These are phyloP conservation scores for Cinnamomum chago DNA, from an alignment of 164 flowering plant genomes.

Conservation along the genomic window DNA sequence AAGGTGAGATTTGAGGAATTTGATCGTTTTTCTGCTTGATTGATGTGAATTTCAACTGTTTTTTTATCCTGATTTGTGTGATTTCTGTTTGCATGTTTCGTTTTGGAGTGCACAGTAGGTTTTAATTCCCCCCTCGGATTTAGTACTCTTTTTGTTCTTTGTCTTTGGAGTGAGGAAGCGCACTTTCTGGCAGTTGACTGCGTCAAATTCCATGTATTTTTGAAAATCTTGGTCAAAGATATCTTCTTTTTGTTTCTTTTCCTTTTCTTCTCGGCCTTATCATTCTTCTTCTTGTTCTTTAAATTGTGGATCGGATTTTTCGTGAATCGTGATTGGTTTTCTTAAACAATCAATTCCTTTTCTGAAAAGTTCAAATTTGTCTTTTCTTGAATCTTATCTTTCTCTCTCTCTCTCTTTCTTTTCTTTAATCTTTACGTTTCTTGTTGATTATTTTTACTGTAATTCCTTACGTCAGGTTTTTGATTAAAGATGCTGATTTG, in stretches of 20 bases:
- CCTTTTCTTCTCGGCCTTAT: background rate
- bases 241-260: background rate
- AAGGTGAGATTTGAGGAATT: constrained; percentile 24
- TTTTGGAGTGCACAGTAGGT: no score
- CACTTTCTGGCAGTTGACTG: background rate
- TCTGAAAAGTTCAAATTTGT: background rate
- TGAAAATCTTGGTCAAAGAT: background rate
- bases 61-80: no score
- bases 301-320: background rate
- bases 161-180: no score
- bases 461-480: background rate
- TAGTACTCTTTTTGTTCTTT: no score
- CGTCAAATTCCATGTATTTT: background rate
- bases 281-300: no score
- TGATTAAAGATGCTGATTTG: background rate
- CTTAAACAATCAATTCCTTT: background rate
- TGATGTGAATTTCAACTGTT: background rate
- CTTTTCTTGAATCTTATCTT: background rate
- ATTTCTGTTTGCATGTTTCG: no score
- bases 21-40: background rate
- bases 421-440: background rate
- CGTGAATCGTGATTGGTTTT: background rate
- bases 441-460: background rate
- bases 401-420: no score
- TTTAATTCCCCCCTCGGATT: no score